Evolutionary conservation across 768 basidiomycete genomes (phyloP), one percentile per base, ranked within the genome.

Genomic region (Suillus sp.): DNA sequence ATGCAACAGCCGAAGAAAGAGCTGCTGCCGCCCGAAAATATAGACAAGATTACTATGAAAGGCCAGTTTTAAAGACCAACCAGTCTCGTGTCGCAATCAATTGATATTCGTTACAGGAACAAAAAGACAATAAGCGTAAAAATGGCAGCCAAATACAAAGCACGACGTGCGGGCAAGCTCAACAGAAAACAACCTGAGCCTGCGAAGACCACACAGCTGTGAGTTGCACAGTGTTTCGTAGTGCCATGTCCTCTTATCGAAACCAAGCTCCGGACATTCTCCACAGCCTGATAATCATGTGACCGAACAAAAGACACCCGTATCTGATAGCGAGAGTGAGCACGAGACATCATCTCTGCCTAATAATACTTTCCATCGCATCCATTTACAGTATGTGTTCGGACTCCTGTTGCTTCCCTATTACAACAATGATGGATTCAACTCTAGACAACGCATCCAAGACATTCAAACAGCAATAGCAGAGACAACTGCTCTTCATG

Each of bases 41-140:
- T 38, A 57, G 55, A 57, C 55, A 57, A 18, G 55, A 57, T 27
- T 57, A 57, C 38, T 57, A 57, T 27, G 55, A 57, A 38, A 57
- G 55, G 55, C 0, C 25, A 40, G 10, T 57, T 38, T 38, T 25
- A 38, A 2, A 37, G 35, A 27, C 5, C 10, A 22, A 27, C 5
- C 10, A 22, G 13, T 35, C 13, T 6, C 16, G 25, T 40, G 10
- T 27, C 22, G 32, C 11, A 34, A n/a, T 13, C 20, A 53, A 20
- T 4, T 57, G 16, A 27, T 11, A 22, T 38, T 38, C 55, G 14
- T 27, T 38, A 7, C 37, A 57, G 55, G 25, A 57, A 57, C 16
- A 57, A 57, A 11, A 57, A 38, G 40, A 57, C 25, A 27, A 57
- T 57, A 57, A 57, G 55, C 4, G 25, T 57, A 18, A 38, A 57